Conservation (phyloP, 176 grass and related monocot species). For the Triticum monococcum region DNA sequence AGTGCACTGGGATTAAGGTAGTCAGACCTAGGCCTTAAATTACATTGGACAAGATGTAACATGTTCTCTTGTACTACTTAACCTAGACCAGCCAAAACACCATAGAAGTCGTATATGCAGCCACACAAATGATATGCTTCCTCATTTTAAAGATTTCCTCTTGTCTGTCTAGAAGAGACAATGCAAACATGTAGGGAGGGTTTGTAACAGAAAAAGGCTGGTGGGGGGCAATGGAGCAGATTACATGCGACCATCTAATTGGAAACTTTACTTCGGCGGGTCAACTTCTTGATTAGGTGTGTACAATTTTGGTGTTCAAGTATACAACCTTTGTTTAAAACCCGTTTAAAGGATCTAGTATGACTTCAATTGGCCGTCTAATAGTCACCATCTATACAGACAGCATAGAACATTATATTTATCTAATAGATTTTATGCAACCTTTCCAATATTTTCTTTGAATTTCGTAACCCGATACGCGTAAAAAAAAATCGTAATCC, state of each 20-base stretch:
- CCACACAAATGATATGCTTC: neutral
- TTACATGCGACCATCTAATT: neutral
- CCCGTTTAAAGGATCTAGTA: neutral
- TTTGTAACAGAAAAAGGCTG: no score
- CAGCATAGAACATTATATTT: no score
- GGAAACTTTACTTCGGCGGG: neutral
- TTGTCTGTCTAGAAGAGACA: neutral
- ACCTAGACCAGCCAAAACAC: neutral
- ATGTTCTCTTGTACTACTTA: neutral
- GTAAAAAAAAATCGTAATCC: no score
- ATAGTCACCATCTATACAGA: no score
- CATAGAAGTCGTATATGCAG: neutral
- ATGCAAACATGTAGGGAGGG: neutral
- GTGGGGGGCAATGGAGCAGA: no score
- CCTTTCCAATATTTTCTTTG: no score
- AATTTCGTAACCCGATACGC: no score
- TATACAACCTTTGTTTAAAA: neutral
- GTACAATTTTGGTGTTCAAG: neutral
- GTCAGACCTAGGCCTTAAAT: neutral
- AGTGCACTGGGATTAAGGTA: neutral
- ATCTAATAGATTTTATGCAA: no score
- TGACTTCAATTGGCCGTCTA: neutral
- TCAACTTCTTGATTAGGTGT: neutral
- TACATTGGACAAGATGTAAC: neutral
- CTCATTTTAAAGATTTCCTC: slow-evolving; percentile 12